Base-by-base conservation (phyloP, 139 green algal species). In the Trebouxia sp. region DNA sequence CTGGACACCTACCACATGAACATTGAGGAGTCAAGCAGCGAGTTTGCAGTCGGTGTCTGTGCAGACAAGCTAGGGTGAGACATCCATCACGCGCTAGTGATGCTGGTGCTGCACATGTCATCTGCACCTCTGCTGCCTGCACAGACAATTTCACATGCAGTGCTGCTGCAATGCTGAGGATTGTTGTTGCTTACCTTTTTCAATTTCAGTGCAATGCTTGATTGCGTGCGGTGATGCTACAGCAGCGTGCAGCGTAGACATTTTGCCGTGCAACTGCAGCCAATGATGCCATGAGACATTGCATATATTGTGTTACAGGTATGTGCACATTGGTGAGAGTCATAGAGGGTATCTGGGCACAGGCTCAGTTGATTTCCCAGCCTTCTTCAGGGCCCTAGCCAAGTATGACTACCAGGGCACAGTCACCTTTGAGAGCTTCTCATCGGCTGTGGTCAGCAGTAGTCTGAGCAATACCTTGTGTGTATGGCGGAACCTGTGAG, bases 1-100 rank as follows among this genome's bases (percentile, higher is more conserved):
- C 70, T 92, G 56, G 88, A 92, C 81, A 88, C 82, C 1, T 92
- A 90, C 82, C 88, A 92, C 81, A 88, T 88, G 87, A 86, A 92
- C 62, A 90, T 89, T 24, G 87, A 91, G 75, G 87, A 91, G 79
- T 38, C 47, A 17, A 84, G 58, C 78, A 82, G 88, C 38, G 80
- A 81, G 55, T 39, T 70, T 50, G 85, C 85, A 26, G 76, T 89
- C 26, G 45, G 62, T 15, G 39, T 80, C 32, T 86, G 79, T 69
- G 88, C 77, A 35, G 66, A 82, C 50, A 75, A 77, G 17, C 74
- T 90, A 41, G 84, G 82, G 67, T 84, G 50, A 69, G 69, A 22
- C 1, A 0, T 37, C n/a, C n/a, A n/a, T n/a, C n/a, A n/a, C n/a
- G n/a, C n/a, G n/a, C n/a, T n/a, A n/a, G n/a, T n/a, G n/a, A n/a